Percentiles rank a stretch among this genome's conserved stretches.
Conservation (phyloP, 352 stramenopile species). For the Pythium scleroteichum region DNA sequence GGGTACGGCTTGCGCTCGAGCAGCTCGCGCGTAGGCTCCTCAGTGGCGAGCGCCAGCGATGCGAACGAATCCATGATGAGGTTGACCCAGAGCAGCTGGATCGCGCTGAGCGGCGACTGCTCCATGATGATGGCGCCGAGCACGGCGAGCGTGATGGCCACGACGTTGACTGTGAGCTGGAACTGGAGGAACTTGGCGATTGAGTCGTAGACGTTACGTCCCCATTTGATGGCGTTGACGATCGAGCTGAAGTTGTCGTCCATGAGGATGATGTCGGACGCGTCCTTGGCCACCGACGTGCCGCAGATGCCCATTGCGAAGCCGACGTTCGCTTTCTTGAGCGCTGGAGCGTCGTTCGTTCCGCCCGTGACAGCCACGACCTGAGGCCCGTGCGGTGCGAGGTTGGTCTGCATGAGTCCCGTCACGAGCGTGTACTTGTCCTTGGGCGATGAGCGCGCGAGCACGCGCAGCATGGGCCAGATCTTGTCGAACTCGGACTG, state of each 20-base stretch:
- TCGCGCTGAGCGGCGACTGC: conserved; percentile 90
- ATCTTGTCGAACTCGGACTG: conserved; percentile 92
- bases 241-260: conserved; percentile 95
- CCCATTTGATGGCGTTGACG: conserved; percentile 60
- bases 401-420: conserved; percentile 85
- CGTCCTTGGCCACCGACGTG: conserved; percentile 85
- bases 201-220: conserved; percentile 89
- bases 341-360: conserved; percentile 96
- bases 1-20: conserved; percentile 92
- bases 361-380: conserved; percentile 95
- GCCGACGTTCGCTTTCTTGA: conserved; percentile 96
- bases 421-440: conserved; percentile 99
- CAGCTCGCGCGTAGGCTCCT: conserved; percentile 88
- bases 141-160: conserved; percentile 93
- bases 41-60: conserved; percentile 94
- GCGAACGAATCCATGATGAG: conserved; percentile 99
- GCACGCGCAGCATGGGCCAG: conserved; percentile 88
- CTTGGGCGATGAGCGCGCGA: conserved; percentile 93
- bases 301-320: conserved; percentile 97
- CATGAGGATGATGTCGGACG: conserved; percentile 88
- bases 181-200: conserved; percentile 98
- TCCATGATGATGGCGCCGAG: conserved; percentile 81
- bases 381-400: conserved; percentile 77
- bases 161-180: conserved; percentile 97
- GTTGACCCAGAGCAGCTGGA: conserved; percentile 98